Evolutionary conservation across 345 rosid genomes (phyloP).

Genomic region (Linum tenue): DNA sequence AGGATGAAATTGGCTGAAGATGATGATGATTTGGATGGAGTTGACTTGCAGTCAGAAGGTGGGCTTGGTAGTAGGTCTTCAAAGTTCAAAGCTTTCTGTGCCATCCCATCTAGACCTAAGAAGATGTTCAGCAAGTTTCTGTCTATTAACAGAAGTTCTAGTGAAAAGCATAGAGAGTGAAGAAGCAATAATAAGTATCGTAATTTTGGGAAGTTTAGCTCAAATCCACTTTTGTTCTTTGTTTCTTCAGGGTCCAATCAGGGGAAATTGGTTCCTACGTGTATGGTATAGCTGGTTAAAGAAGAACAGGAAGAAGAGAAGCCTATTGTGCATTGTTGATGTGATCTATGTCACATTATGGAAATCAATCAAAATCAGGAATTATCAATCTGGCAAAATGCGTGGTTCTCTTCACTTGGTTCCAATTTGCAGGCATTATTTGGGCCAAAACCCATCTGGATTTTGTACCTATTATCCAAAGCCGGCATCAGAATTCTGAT

Average conservation of each 20-base stretch:
- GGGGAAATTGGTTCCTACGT: background rate
- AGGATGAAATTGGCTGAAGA: slow-evolving; percentile 84
- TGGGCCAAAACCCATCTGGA: slow-evolving; percentile 17
- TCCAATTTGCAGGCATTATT: slow-evolving; percentile 16
- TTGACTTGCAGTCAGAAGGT: slow-evolving; percentile 40
- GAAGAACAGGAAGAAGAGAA: slow-evolving; percentile 17
- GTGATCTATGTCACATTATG: slow-evolving; percentile 26
- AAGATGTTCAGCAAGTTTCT: slow-evolving; percentile 51
- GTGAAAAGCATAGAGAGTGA: slow-evolving; percentile 43
- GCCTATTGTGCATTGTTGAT: slow-evolving; percentile 36
- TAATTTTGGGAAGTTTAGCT: slow-evolving; percentile 26
- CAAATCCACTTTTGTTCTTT: slow-evolving; percentile 12
- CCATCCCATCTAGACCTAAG: slow-evolving; percentile 56
- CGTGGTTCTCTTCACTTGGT: too few species aligned
- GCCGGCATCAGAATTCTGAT: slow-evolving; percentile 20
- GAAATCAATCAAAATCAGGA: slow-evolving; percentile 10
- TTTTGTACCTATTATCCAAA: slow-evolving; percentile 17
- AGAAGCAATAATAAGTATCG: slow-evolving; percentile 15
- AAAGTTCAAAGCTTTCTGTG: slow-evolving; percentile 61
- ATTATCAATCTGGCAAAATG: too few species aligned
- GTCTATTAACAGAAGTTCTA: slow-evolving; percentile 41
- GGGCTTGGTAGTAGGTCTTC: slow-evolving; percentile 43
- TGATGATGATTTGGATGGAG: slow-evolving; percentile 56
- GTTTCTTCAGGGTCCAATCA: slow-evolving; percentile 10
- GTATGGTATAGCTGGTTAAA: slow-evolving; percentile 23